A percentile compares a stretch with the other conserved stretches of the same genome.
Conservation (phyloP, 139 green algal species). For the Trebouxia sp. region DNA sequence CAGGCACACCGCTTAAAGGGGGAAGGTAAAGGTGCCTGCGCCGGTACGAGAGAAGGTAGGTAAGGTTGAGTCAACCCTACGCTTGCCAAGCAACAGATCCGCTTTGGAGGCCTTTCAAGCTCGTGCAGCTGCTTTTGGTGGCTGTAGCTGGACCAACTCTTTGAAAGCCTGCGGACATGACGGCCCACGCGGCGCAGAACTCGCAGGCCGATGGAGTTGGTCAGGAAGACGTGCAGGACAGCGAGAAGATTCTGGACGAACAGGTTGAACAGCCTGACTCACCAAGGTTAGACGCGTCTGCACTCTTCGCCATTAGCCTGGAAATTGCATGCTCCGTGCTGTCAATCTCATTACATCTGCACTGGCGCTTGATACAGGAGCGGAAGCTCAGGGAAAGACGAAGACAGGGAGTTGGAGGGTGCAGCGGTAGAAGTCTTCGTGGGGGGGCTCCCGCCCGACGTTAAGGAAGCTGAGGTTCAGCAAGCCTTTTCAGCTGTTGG, state of each 20-base stretch:
- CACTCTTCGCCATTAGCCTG: no score
- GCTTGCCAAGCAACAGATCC: no score
- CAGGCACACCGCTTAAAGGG: no score
- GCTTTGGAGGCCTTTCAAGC: neutral
- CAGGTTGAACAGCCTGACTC: neutral
- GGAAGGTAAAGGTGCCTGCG: no score
- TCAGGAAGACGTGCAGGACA: neutral
- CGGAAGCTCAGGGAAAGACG: neutral
- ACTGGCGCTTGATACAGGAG: no score
- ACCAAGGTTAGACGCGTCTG: neutral
- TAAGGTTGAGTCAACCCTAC: no score
- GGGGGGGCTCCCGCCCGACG: constrained; percentile 5
- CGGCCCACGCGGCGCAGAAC: constrained; percentile 4
- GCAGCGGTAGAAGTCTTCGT: constrained; percentile 18
- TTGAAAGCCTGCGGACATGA: neutral
- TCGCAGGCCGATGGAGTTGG: neutral
- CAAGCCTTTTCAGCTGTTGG: constrained; percentile 14
- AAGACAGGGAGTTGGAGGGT: neutral
- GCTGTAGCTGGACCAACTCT: neutral
- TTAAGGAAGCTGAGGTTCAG: constrained; percentile 8
- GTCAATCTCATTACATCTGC: no score
- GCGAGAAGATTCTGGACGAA: neutral
- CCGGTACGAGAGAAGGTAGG: no score
- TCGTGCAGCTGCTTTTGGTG: neutral
- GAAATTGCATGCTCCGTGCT: no score